A percentile compares a stretch with the other conserved stretches of the same genome.
Evolutionary conservation across 495 filamentous ascomycete species (phyloP).

Genomic region (Tuber microsphaerosporum): DNA sequence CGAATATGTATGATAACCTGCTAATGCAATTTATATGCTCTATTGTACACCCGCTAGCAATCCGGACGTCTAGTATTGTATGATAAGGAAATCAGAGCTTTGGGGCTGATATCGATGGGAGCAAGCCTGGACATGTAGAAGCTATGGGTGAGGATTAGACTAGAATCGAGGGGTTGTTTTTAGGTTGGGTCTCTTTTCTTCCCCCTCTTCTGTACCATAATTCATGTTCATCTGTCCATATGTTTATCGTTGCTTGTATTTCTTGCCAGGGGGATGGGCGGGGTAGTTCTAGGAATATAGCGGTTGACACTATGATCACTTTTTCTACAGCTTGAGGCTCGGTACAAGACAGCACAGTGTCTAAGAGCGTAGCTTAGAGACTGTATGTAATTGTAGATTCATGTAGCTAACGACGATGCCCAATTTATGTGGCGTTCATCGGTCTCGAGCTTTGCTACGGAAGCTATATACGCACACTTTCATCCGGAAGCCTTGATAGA

Average conservation of each 20-base stretch:
- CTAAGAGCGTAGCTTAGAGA: neutral
- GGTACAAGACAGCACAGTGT: neutral
- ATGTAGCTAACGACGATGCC: neutral
- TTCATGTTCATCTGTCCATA: neutral
- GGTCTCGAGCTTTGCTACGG: neutral
- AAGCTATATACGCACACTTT: neutral
- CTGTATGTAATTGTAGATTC: neutral
- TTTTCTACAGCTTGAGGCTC: neutral
- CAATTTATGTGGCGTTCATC: neutral
- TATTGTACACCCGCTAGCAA: too few relatives aligned
- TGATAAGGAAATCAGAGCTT: constrained; percentile 38
- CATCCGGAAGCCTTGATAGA: neutral
- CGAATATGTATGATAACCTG: too few relatives aligned
- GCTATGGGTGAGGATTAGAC: constrained; percentile 37
- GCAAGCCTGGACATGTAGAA: constrained; percentile 28
- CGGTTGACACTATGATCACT: neutral
- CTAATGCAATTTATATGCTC: too few relatives aligned
- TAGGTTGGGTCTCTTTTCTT: neutral
- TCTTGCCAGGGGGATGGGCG: neutral
- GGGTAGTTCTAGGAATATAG: neutral
- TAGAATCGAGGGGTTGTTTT: neutral
- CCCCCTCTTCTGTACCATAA: neutral
- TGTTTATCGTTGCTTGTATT: neutral
- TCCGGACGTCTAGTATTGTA: too few relatives aligned
- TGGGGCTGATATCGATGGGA: constrained; percentile 31